phyloP scores from a whole-genome alignment of 2,329 filamentous ascomycete genomes.

The Fusarium tanahbumbuense region DNA sequence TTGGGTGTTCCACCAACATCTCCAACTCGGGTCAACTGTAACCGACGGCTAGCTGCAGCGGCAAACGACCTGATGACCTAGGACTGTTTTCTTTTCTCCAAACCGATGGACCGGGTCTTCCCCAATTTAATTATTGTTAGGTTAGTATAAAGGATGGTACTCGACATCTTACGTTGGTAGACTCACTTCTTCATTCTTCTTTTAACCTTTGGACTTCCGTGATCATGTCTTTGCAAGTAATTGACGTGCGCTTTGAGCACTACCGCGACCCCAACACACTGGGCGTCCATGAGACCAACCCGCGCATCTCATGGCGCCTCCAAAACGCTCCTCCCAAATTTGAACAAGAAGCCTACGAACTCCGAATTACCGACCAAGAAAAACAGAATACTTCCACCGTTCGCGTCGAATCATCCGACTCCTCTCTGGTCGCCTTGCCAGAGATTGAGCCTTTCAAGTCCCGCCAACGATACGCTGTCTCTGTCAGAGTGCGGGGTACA shows the following conservation, averaged over 20 bases:
- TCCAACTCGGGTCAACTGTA: not conserved
- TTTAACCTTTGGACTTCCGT: not conserved
- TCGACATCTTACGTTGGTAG: not conserved
- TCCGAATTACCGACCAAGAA: slow-evolving; percentile 1
- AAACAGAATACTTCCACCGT: not conserved
- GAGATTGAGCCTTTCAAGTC: slow-evolving; percentile 14
- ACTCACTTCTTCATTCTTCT: not conserved
- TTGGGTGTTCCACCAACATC: not conserved
- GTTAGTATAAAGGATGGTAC: not conserved
- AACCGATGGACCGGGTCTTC: not conserved
- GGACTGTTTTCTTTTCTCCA: not conserved
- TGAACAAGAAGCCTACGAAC: slow-evolving; percentile 31
- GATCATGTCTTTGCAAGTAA: slow-evolving; percentile 23
- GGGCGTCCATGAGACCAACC: slow-evolving; percentile 30
- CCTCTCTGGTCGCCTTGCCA: slow-evolving; percentile 28
- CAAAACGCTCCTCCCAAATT: slow-evolving; percentile 27
- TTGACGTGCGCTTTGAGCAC: slow-evolving; percentile 35
- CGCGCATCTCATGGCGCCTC: slow-evolving; percentile 37
- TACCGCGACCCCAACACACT: slow-evolving; percentile 27
- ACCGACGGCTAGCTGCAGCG: not conserved
- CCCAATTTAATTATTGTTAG: not conserved
- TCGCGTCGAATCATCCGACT: not conserved
- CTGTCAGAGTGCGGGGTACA: slow-evolving; percentile 24
- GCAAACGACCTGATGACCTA: not conserved
- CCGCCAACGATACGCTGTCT: slow-evolving; percentile 13